Evolutionary conservation across 495 filamentous ascomycete genomes (phyloP), one percentile per base, ranked within the genome.

Genomic region (Podospora bellae-mahoneyi): DNA sequence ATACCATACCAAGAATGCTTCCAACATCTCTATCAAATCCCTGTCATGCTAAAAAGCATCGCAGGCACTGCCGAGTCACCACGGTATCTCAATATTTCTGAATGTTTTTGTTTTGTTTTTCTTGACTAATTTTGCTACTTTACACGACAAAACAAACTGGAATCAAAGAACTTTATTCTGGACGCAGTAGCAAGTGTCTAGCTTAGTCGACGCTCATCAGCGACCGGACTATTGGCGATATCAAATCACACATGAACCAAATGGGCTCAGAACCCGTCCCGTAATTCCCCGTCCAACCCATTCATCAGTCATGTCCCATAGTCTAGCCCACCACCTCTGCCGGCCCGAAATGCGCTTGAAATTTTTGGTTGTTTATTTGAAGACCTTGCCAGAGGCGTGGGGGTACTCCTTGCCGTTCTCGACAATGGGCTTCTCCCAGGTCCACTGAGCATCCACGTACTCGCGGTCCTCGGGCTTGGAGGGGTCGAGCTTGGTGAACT

Each of bases 401-500:
- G 79, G 73, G 79, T 85, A 93, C 78, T 87, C 88, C 89, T 98
- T 96, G 82, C 89, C 94, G 74, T 89, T 80, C 74, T 92, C 84
- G 71, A 81, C 80, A 72, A 92, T 79, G 67, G 93, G 90, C 82
- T 91, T 90, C 77, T 98, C 95, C 78, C 79, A 82, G 86, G 89
- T 84, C 95, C 95, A 99, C 81, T 90, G 85, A 77, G 92, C 88
- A 71, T 96, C 87, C 76, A 97, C 84, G 78, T 89, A 91, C 78
- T 89, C 91, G 78, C 86, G 87, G 84, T 97, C 92, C 74, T 90
- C 92, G 64, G 86, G 78, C 76, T 91, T 95, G 76, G 80, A 86
- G 77, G 89, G 88, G 85, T 99, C 94, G 71, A 99, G 91, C 89
- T 96, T 98, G 73, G 78, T 88, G 88, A 97, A 99, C 75, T 89